phyloP scores from a whole-genome alignment of 208 protist species.

The Tritrichomonas foetus region DNA sequence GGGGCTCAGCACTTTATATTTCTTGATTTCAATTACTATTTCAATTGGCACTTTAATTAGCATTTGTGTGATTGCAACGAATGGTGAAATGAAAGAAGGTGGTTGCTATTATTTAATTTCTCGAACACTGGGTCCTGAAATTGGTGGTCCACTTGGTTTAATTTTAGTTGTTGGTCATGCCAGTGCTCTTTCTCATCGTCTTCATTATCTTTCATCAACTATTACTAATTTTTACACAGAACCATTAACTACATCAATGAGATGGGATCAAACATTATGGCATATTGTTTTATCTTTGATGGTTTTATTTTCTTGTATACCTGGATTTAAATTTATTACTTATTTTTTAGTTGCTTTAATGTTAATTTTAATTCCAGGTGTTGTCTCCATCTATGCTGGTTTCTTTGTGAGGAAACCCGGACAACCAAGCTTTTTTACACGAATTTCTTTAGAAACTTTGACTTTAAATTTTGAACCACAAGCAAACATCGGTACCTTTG shows the following conservation, averaged over 20 bases:
- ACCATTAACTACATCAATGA: neutral
- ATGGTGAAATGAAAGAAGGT: neutral
- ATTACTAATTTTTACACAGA: neutral
- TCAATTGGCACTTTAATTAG: neutral
- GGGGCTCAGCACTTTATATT: neutral
- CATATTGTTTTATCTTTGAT: neutral
- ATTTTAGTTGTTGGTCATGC: conserved; percentile 11
- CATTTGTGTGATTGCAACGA: neutral
- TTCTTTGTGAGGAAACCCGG: neutral
- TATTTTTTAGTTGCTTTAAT: neutral
- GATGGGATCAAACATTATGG: conserved; percentile 25
- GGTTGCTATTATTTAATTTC: conserved; percentile 4
- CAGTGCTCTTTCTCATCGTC: neutral
- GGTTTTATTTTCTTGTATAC: neutral
- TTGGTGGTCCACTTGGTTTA: conserved; percentile 4
- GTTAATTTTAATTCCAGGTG: neutral
- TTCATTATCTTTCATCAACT: neutral
- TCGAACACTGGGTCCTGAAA: conserved; percentile 22
- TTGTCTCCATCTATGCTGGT: neutral
- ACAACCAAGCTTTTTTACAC: neutral
- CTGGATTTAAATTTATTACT: neutral
- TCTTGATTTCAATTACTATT: neutral
- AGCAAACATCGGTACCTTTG: neutral
- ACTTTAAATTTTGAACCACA: neutral
- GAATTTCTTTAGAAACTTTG: neutral